Conservation (phyloP, 345 rosid species). For the Gossypium thurberi region DNA sequence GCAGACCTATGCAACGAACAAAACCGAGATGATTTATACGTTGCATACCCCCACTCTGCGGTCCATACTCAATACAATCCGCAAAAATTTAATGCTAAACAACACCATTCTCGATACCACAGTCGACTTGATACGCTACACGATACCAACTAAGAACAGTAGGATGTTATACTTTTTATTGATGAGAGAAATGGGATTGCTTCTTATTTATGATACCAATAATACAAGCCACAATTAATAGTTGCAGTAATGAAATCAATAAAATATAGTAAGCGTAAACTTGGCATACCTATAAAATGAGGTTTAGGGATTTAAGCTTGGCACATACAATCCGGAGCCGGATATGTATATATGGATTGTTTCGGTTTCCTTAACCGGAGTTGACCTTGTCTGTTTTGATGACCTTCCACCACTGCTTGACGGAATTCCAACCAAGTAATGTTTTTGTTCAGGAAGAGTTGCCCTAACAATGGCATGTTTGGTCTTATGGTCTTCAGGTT, state of each 20-base stretch:
- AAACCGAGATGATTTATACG: background rate
- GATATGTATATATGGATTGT: slow-evolving; percentile 86
- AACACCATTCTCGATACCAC: slow-evolving; percentile 6
- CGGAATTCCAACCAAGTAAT: slow-evolving; percentile 73
- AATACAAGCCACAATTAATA: slow-evolving; percentile 5
- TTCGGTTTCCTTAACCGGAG: slow-evolving; percentile 66
- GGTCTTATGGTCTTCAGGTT: slow-evolving; percentile 88
- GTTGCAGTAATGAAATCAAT: background rate
- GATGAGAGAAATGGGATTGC: slow-evolving; percentile 11
- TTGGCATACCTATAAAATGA: slow-evolving; percentile 5
- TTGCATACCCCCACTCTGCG: background rate
- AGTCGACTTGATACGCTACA: background rate
- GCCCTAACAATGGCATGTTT: slow-evolving; percentile 78
- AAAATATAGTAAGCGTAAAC: background rate
- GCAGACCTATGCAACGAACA: background rate
- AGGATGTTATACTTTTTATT: background rate
- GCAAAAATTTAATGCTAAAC: background rate
- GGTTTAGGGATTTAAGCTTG: slow-evolving; percentile 28
- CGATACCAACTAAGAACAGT: background rate
- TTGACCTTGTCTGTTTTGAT: slow-evolving; percentile 78
- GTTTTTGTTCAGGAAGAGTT: slow-evolving; percentile 76
- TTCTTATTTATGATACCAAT: slow-evolving; percentile 11
- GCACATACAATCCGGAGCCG: slow-evolving; percentile 97
- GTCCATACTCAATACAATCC: slow-evolving; percentile 8
- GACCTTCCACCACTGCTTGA: slow-evolving; percentile 73